Percentiles rank a stretch among this genome's conserved stretches.
Conservation (phyloP, 495 filamentous ascomycete species). For the Penicillium dipodomyicola region DNA sequence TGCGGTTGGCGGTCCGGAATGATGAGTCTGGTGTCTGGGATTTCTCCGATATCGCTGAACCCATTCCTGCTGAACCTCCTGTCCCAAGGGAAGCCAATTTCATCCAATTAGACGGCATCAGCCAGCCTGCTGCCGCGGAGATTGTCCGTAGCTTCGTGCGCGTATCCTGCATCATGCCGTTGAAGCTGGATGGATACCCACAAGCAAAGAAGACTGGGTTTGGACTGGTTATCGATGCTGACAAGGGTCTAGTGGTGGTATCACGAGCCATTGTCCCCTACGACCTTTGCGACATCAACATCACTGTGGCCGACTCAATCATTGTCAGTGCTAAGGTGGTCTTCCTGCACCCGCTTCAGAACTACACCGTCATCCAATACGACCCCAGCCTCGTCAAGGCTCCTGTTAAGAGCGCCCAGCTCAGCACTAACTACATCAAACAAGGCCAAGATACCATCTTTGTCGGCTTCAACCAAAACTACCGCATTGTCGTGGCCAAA, state of each 20-base stretch:
- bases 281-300: constrained; percentile 90
- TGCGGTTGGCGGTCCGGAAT: constrained; percentile 90
- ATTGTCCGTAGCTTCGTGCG: constrained; percentile 93
- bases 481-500: constrained; percentile 87
- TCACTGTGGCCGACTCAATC: constrained; percentile 94
- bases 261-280: constrained; percentile 93
- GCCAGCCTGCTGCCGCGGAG: constrained; percentile 84
- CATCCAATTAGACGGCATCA: constrained; percentile 84
- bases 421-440: constrained; percentile 77
- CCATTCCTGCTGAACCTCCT: constrained; percentile 69
- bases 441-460: constrained; percentile 91
- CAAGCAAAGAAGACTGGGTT: constrained; percentile 89
- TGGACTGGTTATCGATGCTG: constrained; percentile 92
- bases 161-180: constrained; percentile 83
- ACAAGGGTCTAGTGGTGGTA: constrained; percentile 90
- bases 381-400: constrained; percentile 90
- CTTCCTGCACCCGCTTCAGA: constrained; percentile 97
- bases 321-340: constrained; percentile 90
- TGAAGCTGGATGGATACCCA: constrained; percentile 96
- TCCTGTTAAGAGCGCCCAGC: constrained; percentile 82
- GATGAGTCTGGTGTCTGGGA: constrained; percentile 92
- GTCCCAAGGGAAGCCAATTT: constrained; percentile 79
- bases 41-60: constrained; percentile 78
- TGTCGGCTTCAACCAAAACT: constrained; percentile 94
- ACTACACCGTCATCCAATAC: constrained; percentile 94